Percentiles rank a stretch among this genome's conserved stretches.
Conservation (phyloP, 495 filamentous ascomycete genomes). For the Penicillium flavigenum region DNA sequence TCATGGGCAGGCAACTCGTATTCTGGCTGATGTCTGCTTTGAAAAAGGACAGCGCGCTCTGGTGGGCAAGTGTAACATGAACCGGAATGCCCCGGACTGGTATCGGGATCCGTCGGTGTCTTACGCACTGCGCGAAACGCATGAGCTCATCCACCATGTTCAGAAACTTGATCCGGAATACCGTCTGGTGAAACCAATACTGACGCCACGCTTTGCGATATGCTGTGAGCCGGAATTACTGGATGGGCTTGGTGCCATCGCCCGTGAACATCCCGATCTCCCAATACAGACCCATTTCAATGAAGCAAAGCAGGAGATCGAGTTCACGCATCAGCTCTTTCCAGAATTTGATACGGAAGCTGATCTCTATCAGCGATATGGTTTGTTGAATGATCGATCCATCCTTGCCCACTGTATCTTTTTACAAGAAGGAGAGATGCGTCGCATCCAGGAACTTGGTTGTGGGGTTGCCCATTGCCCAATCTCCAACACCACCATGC, state of each 20-base stretch:
- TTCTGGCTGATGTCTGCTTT: constrained; percentile 59
- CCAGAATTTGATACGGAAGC: constrained; percentile 53
- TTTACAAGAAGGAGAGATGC: constrained; percentile 55
- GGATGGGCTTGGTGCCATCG: constrained; percentile 51
- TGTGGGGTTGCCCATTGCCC: constrained; percentile 66
- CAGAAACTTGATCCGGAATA: constrained; percentile 21
- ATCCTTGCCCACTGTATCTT: constrained; percentile 67
- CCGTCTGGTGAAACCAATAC: constrained; percentile 51
- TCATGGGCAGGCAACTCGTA: constrained; percentile 56
- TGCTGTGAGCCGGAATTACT: constrained; percentile 55
- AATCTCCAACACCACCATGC: constrained; percentile 61
- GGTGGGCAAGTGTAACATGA: constrained; percentile 67
- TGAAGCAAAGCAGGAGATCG: constrained; percentile 57
- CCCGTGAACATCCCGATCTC: constrained; percentile 48
- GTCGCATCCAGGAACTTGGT: constrained; percentile 40
- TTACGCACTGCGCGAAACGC: constrained; percentile 52
- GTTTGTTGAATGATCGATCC: constrained; percentile 52
- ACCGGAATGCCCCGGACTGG: constrained; percentile 58
- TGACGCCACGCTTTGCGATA: constrained; percentile 67
- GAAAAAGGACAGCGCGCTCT: constrained; percentile 60
- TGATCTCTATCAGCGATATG: constrained; percentile 54
- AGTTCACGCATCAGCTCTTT: constrained; percentile 50
- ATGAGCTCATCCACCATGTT: constrained; percentile 51
- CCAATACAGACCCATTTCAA: constrained; percentile 67
- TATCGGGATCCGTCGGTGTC: constrained; percentile 53